phyloP scores from a whole-genome alignment of 2,329 filamentous ascomycete genomes.

The Coniella vitis region DNA sequence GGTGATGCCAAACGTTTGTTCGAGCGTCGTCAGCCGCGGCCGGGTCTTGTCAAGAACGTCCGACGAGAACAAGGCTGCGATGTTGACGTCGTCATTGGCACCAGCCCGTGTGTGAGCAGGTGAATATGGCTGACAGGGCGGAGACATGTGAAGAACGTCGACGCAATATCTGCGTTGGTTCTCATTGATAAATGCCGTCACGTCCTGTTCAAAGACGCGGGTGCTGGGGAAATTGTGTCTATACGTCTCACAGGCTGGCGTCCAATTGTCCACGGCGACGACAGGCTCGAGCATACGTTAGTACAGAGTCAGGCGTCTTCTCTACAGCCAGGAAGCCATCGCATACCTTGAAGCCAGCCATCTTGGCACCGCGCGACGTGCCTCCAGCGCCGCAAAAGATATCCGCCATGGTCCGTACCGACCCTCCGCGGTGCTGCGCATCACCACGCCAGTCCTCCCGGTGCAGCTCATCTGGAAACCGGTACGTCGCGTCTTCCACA shows the following conservation, averaged over 20 bases:
- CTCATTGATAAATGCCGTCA: slow-evolving; percentile 41
- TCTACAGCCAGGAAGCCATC: background rate
- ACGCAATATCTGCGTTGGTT: slow-evolving; percentile 31
- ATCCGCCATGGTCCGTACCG: slow-evolving; percentile 61
- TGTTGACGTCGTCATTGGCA: slow-evolving; percentile 60
- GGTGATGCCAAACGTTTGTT: slow-evolving; percentile 68
- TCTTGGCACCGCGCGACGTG: slow-evolving; percentile 55
- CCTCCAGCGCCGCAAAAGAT: slow-evolving; percentile 69
- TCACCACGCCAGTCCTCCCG: slow-evolving; percentile 31
- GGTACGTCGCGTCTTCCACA: slow-evolving; percentile 20
- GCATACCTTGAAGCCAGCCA: slow-evolving; percentile 42
- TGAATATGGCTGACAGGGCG: slow-evolving; percentile 72
- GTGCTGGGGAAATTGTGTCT: slow-evolving; percentile 43
- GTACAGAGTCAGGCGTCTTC: too few species aligned
- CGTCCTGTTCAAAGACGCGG: slow-evolving; percentile 39
- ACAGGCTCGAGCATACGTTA: slow-evolving; percentile 26
- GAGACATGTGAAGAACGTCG: slow-evolving; percentile 68
- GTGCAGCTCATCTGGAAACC: slow-evolving; percentile 23
- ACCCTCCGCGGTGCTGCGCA: background rate
- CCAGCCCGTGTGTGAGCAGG: slow-evolving; percentile 57
- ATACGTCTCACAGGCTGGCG: slow-evolving; percentile 51
- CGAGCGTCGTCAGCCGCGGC: slow-evolving; percentile 67
- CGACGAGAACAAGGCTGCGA: slow-evolving; percentile 47
- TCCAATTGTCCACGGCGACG: slow-evolving; percentile 59
- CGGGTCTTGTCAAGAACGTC: slow-evolving; percentile 49